Evolutionary conservation across 441 rosid species (phyloP).

Genomic region (Gossypium lobatum): DNA sequence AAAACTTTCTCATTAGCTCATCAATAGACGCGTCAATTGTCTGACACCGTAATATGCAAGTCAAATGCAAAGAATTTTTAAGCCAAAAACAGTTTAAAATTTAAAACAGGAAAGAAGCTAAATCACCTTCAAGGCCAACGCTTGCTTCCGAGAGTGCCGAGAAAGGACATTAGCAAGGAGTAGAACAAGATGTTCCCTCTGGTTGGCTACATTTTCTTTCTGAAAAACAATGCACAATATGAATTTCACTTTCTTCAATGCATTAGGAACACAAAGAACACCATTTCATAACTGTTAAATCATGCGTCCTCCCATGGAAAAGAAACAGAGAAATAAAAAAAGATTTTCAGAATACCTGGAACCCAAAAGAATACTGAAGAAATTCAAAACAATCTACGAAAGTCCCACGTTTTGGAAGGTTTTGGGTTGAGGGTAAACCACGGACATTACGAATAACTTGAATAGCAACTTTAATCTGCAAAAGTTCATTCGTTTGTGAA

Average conservation of each 20-base stretch:
- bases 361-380: constrained; percentile 78
- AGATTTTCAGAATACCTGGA: constrained; percentile 56
- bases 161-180: constrained; percentile 70
- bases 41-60: constrained; percentile 35
- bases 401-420: constrained; percentile 43
- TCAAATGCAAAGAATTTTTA: constrained; percentile 17
- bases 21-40: constrained; percentile 69
- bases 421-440: constrained; percentile 55
- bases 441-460: constrained; percentile 60
- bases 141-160: constrained; percentile 55
- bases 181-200: constrained; percentile 90
- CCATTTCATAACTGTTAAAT: neutral
- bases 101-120: neutral
- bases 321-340: neutral
- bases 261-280: constrained; percentile 4
- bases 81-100: neutral
- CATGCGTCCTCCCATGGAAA: constrained; percentile 5
- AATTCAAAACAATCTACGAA: constrained; percentile 73
- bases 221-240: constrained; percentile 25
- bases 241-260: constrained; percentile 6
- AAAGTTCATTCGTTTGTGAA: constrained; percentile 22
- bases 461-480: constrained; percentile 82
- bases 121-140: constrained; percentile 48
- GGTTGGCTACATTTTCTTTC: constrained; percentile 89
- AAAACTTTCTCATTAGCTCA: constrained; percentile 78